A percentile compares a stretch with the other conserved stretches of the same genome.
Evolutionary conservation across 305 asterid genomes (phyloP).

Genomic region (Vinca major): DNA sequence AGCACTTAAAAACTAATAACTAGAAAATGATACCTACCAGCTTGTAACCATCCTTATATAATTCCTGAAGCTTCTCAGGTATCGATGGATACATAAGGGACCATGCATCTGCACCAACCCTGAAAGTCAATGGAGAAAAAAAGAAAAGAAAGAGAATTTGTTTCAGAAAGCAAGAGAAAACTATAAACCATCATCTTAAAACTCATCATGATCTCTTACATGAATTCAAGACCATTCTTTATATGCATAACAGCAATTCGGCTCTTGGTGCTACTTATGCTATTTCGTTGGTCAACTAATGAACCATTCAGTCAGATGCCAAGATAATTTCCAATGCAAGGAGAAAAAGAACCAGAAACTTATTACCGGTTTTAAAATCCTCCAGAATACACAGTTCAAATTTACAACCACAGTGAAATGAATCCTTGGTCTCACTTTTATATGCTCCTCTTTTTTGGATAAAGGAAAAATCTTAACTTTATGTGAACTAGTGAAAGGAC

Average conservation of each 20-base stretch:
- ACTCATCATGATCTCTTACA: neutral
- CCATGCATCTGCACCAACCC: conserved; percentile 93
- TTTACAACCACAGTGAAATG: neutral
- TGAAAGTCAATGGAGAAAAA: neutral
- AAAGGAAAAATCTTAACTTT: neutral
- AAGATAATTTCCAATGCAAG: neutral
- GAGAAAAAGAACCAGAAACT: neutral
- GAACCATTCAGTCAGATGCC: neutral
- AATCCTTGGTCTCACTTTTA: neutral
- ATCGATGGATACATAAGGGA: conserved; percentile 86
- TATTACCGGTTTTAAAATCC: neutral
- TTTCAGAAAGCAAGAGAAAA: conserved; percentile 2
- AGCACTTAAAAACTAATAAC: neutral
- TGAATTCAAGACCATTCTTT: neutral
- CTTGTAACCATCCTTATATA: conserved; percentile 71
- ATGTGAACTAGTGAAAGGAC: neutral
- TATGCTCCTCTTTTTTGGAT: neutral
- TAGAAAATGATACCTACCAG: conserved; percentile 49
- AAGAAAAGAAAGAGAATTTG: neutral
- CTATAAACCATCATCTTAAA: neutral
- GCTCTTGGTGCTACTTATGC: neutral
- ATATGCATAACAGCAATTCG: neutral
- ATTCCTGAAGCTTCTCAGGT: conserved; percentile 79
- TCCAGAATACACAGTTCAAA: conserved; percentile 9
- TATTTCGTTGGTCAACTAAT: neutral